Conservation (phyloP, 306 rosid genomes). For the Adenanthera pavonina region DNA sequence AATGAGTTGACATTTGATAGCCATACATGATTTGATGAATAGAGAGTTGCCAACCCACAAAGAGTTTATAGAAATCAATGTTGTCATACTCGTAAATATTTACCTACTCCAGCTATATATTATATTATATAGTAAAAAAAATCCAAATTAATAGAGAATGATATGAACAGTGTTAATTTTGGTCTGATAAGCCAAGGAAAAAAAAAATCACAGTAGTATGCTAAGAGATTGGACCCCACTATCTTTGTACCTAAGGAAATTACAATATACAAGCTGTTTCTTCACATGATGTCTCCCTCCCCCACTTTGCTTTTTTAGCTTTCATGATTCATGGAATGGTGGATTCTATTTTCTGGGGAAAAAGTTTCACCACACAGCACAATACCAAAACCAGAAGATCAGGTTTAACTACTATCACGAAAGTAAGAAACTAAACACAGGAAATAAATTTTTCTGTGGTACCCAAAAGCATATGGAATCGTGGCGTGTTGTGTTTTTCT, state of each 20-base stretch:
- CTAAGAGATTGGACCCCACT: constrained; percentile 26
- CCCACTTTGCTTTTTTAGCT: constrained; percentile 31
- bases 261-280: constrained; percentile 37
- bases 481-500: not conserved
- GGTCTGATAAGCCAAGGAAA: constrained; percentile 15
- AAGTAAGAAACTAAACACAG: not conserved
- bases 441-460: not conserved
- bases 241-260: constrained; percentile 7
- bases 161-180: no score
- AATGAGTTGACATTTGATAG: constrained; percentile 33
- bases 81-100: not conserved
- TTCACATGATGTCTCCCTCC: constrained; percentile 7
- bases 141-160: constrained; percentile 4
- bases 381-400: constrained; percentile 22
- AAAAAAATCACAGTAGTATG: not conserved
- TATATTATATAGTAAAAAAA: not conserved
- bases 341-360: not conserved
- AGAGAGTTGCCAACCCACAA: not conserved
- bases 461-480: not conserved
- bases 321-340: constrained; percentile 38
- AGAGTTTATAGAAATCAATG: not conserved
- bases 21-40: not conserved
- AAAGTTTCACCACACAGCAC: not conserved
- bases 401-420: not conserved
- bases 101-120: not conserved